These are phyloP conservation scores for Jackrogersella multiformis DNA, from an alignment of 495 filamentous ascomycete species.

Conservation along the genomic window DNA sequence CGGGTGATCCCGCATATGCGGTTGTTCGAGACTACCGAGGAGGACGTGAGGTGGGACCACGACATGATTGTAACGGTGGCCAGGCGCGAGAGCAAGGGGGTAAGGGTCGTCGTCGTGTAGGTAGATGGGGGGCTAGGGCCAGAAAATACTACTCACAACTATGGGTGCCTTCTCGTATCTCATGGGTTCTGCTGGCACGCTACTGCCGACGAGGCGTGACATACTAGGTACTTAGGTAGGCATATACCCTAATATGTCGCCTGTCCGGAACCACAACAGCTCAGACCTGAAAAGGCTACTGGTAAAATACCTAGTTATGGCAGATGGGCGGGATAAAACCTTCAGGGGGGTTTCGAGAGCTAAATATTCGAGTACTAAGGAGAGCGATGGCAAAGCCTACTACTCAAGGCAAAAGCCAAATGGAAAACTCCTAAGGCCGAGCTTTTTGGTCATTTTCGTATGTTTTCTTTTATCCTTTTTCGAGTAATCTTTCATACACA, in stretches of 20 bases:
- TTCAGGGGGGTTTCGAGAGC: not conserved
- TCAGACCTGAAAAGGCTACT: not conserved
- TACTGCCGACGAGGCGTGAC: no score
- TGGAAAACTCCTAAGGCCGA: not conserved
- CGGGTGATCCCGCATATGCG: conserved; percentile 42
- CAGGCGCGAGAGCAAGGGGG: conserved; percentile 35
- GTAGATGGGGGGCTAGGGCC: not conserved
- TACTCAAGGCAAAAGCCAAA: not conserved
- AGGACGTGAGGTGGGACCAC: conserved; percentile 37
- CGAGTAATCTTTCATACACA: no score
- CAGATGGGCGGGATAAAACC: not conserved
- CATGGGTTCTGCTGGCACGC: no score
- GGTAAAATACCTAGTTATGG: not conserved
- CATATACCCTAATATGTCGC: no score
- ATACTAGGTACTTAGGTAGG: no score
- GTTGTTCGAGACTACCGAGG: conserved; percentile 40
- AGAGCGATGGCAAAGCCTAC: not conserved
- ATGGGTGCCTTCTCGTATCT: no score
- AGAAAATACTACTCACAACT: no score
- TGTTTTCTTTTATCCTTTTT: not conserved
- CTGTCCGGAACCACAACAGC: not conserved
- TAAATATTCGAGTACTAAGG: not conserved
- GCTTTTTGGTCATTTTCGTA: not conserved
- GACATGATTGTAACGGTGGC: conserved; percentile 27
- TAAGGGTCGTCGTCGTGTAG: conserved; percentile 39